Evolutionary conservation across 1,284 basidiomycete genomes (phyloP).

Genomic region (Malassezia obtusa): DNA sequence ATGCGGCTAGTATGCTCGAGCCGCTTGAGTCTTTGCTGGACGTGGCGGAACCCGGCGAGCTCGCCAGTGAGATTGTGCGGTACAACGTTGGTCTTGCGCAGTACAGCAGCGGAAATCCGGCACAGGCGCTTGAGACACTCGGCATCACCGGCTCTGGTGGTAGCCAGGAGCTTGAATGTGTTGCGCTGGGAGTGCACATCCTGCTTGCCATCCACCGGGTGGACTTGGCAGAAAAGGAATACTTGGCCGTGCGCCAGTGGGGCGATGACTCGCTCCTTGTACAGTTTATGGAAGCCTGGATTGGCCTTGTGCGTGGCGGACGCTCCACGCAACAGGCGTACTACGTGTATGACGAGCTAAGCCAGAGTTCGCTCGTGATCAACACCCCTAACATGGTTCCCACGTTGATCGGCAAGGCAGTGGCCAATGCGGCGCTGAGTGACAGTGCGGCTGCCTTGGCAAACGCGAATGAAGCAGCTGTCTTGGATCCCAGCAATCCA

Average conservation of each 20-base stretch:
- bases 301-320: slow-evolving; percentile 38
- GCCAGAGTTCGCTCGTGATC: slow-evolving; percentile 28
- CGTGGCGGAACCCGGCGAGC: slow-evolving; percentile 31
- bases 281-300: slow-evolving; percentile 44
- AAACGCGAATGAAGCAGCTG: slow-evolving; percentile 25
- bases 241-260: slow-evolving; percentile 36
- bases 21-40: slow-evolving; percentile 38
- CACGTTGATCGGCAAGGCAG: slow-evolving; percentile 36
- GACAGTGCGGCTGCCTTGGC: slow-evolving; percentile 21
- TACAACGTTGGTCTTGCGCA: slow-evolving; percentile 28
- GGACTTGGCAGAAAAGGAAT: slow-evolving; percentile 42
- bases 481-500: background rate
- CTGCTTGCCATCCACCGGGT: slow-evolving; percentile 39
- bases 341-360: slow-evolving; percentile 47
- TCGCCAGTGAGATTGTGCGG: slow-evolving; percentile 26
- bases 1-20: slow-evolving; percentile 18
- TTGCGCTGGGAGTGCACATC: slow-evolving; percentile 45
- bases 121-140: slow-evolving; percentile 37
- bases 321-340: slow-evolving; percentile 43
- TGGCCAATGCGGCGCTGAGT: slow-evolving; percentile 28
- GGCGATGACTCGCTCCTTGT: slow-evolving; percentile 45
- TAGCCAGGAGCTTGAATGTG: slow-evolving; percentile 36
- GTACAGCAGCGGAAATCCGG: slow-evolving; percentile 29
- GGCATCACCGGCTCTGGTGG: slow-evolving; percentile 20
- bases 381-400: slow-evolving; percentile 24